Evolutionary conservation across 2,329 filamentous ascomycete species (phyloP), one percentile per base, ranked within the genome.

Genomic region (Exophiala alcalophila): DNA sequence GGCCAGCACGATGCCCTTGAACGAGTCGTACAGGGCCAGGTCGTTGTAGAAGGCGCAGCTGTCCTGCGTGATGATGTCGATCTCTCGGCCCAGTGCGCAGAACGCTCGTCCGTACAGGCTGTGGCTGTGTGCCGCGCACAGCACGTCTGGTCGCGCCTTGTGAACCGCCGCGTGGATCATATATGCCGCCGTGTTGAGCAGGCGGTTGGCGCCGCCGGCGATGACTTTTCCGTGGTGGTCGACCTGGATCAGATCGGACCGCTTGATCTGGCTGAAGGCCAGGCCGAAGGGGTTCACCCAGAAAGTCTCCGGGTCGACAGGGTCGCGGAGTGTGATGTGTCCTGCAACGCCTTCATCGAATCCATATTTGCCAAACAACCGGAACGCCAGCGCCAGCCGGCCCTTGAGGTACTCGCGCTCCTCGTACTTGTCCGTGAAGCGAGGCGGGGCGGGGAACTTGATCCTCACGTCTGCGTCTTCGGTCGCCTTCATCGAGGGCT

Each of bases 91-190:
- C 15, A 83, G 71, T 0, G 77, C 65, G 54, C 76, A 78, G 65
- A 84, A 83, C 8, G 80, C 73, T 35, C 77, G 74, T 3, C 78
- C 78, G 54, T 79, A 72, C 34, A 80, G 67, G 11, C 70, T 72
- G 59, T 80, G 78, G 1, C 72, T 73, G 58, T 81, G 78, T 1
- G 76, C 76, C 3, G 77, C 77, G 39, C 74, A 76, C 41, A 73
- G 65, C 19, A 81, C 70, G 54, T 81, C 77, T 1, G 77, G 77
- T 1, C 77, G 69, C 1, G 78, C 78, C 18, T 68, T 68, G 56
- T 81, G 76, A 2, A 80, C 73, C 12, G 75, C 76, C 3, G 73
- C 71, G 57, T 81, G 77, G 40, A 81, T 81, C 65, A 77, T 74
- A 53, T 78, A 80, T 1, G 76, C 77, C 35, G 69, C 68, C 41